Evolutionary conservation across 179 eudicot genomes (phyloP).

Genomic region (Nepenthes alata): DNA sequence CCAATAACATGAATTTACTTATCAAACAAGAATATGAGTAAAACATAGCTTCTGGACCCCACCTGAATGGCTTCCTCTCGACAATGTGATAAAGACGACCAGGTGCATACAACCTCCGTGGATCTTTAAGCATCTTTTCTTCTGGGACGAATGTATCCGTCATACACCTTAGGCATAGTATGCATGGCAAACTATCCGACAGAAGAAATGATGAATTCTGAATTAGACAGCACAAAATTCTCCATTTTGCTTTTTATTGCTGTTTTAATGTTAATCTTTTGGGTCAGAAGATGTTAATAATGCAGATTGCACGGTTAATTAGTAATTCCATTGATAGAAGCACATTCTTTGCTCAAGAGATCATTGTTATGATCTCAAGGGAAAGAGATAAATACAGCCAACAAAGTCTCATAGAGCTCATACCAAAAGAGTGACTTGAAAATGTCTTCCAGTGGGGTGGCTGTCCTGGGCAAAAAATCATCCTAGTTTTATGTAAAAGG

Average conservation of each 20-base stretch:
- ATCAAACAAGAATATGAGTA: too few relatives aligned
- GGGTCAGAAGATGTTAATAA: too few relatives aligned
- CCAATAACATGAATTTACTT: neutral
- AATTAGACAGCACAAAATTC: too few relatives aligned
- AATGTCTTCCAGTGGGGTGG: conserved; percentile 71
- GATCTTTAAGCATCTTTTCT: conserved; percentile 67
- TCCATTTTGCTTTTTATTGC: too few relatives aligned
- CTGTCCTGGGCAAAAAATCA: conserved; percentile 98
- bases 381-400: neutral
- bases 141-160: conserved; percentile 85
- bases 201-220: neutral
- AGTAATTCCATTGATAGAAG: too few relatives aligned
- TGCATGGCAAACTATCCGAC: conserved; percentile 75
- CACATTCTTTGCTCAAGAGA: too few relatives aligned
- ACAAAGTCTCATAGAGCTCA: conserved; percentile 3
- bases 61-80: conserved; percentile 88
- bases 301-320: neutral
- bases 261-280: too few relatives aligned
- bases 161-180: conserved; percentile 75
- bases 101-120: conserved; percentile 93
- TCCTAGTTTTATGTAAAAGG: conserved; percentile 40
- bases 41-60: conserved; percentile 4
- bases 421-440: conserved; percentile 89
- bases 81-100: conserved; percentile 98
- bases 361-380: too few relatives aligned